Evolutionary conservation across 2,329 filamentous ascomycete species (phyloP), one percentile per base, ranked within the genome.

Genomic region (Hirsutella minnesotensis): DNA sequence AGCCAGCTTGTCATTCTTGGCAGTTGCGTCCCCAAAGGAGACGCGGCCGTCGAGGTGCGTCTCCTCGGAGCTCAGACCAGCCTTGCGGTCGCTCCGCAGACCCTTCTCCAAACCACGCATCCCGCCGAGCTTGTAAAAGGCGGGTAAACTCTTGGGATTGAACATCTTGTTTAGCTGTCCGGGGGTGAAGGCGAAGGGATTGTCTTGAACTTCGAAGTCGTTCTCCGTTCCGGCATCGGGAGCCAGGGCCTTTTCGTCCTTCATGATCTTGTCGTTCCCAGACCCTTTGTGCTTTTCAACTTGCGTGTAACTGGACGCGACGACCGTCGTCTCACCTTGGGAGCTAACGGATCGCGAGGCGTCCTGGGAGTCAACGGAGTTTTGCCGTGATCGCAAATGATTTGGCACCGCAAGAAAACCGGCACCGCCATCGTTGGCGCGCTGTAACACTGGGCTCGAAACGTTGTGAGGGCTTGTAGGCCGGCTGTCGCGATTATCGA

Each of bases 91-190:
- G 7, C 79, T 80, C 39, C 84, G 72, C 24, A 95, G 66, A 9
- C 88, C 89, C 55, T 79, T 83, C 61, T 90, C 87, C 39, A 95
- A 62, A 1, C 89, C 89, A 16, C 63, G 64, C 15, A 94, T 61
- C 20, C 89, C 89, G 39, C 89, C 88, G 5, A 95, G 60, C 13
- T 81, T 81, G 55, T 82, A 84, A 52, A 90, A 94, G 1, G 88
- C 88, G 12, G 81, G 70, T 45, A 94, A 64, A 47, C 79, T 94
- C 67, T 95, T 95, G 3, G 89, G 89, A 57, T 94, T 92, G 47
- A 90, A 78, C 65, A 95, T 75, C 62, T 94, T 95, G 53, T 80
- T 82, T 48, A 95, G 70, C 56, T 94, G 81, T 13, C 89, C 88
- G 3, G 84, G 84, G 2, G 80, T 78, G 57, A 87, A 95, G 15